Percentiles rank a stretch among this genome's conserved stretches.
Evolutionary conservation across 2,329 filamentous ascomycete genomes (phyloP).

Genomic region (Epichloe festucae): DNA sequence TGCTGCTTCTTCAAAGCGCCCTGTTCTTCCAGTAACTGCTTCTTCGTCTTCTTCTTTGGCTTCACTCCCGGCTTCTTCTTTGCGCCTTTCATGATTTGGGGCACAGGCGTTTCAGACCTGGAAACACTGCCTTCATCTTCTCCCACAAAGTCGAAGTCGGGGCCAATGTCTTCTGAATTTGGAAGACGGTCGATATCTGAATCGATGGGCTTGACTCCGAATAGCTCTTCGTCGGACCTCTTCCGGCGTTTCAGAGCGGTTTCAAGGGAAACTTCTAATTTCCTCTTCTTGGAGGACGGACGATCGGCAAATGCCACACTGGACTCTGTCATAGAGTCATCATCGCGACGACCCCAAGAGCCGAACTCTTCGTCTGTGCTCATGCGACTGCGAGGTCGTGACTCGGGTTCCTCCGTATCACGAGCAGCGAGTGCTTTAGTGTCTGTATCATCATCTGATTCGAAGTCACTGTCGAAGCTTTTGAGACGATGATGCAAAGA

Average conservation of each 20-base stretch:
- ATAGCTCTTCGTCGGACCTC: slow-evolving; percentile 67
- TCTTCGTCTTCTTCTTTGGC: slow-evolving; percentile 65
- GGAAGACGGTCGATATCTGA: slow-evolving; percentile 33
- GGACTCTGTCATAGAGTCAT: slow-evolving; percentile 58
- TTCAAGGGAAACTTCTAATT: slow-evolving; percentile 53
- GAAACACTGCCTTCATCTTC: slow-evolving; percentile 27
- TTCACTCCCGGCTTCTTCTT: slow-evolving; percentile 41
- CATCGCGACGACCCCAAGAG: slow-evolving; percentile 36
- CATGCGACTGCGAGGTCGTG: slow-evolving; percentile 64
- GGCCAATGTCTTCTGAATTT: slow-evolving; percentile 36
- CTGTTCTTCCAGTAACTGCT: slow-evolving; percentile 57
- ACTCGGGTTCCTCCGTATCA: slow-evolving; percentile 79
- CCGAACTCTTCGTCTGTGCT: slow-evolving; percentile 44
- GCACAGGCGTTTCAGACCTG: slow-evolving; percentile 34
- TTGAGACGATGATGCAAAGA: slow-evolving; percentile 65
- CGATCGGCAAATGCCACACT: slow-evolving; percentile 53
- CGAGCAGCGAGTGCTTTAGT: slow-evolving; percentile 44
- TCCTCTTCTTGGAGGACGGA: slow-evolving; percentile 52
- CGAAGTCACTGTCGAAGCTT: slow-evolving; percentile 55
- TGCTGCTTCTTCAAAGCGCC: slow-evolving; percentile 46
- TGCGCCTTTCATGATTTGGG: slow-evolving; percentile 31
- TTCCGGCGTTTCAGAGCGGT: slow-evolving; percentile 67
- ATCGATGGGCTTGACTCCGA: slow-evolving; percentile 48
- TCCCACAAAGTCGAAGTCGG: slow-evolving; percentile 32
- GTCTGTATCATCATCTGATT: slow-evolving; percentile 72